Conservation (phyloP, 768 basidiomycete species). For the Auricularia sp. region DNA sequence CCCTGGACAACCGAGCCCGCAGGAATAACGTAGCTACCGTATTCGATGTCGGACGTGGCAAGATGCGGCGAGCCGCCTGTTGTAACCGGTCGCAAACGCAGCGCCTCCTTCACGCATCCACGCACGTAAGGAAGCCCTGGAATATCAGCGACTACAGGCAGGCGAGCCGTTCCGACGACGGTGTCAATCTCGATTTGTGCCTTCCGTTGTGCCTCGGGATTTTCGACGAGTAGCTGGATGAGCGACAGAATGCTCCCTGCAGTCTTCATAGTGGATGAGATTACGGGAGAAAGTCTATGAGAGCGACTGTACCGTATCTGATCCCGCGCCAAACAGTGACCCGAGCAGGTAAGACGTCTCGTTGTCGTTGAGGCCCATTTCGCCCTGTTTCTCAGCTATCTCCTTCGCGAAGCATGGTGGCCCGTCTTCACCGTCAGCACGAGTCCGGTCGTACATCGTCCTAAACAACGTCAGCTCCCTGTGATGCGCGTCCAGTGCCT, state of each 20-base stretch:
- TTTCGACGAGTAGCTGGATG: slow-evolving; percentile 48
- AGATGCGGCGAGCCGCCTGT: slow-evolving; percentile 45
- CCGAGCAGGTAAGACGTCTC: slow-evolving; percentile 57
- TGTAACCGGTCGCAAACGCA: slow-evolving; percentile 32
- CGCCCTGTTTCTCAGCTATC: slow-evolving; percentile 43
- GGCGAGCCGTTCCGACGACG: slow-evolving; percentile 36
- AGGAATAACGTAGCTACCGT: slow-evolving; percentile 33
- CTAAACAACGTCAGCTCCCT: slow-evolving; percentile 50
- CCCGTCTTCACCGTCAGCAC: slow-evolving; percentile 23
- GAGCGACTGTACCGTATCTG: slow-evolving; percentile 36
- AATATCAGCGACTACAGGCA: slow-evolving; percentile 32
- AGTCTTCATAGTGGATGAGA: slow-evolving; percentile 20
- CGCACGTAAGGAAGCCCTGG: slow-evolving; percentile 26
- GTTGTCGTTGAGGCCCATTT: slow-evolving; percentile 42
- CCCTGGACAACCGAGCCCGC: slow-evolving; percentile 28
- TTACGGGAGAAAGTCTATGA: background rate
- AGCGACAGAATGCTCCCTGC: slow-evolving; percentile 46
- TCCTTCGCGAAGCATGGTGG: slow-evolving; percentile 42
- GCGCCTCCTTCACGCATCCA: slow-evolving; percentile 32
- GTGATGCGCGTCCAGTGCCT: slow-evolving; percentile 42
- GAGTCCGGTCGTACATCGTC: slow-evolving; percentile 37
- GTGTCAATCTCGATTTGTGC: slow-evolving; percentile 48
- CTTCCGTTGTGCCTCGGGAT: slow-evolving; percentile 38
- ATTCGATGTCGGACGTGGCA: slow-evolving; percentile 46
- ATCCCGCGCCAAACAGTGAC: slow-evolving; percentile 55